Evolutionary conservation across 129 eudicot species (phyloP).

Genomic region (Tagetes erecta): DNA sequence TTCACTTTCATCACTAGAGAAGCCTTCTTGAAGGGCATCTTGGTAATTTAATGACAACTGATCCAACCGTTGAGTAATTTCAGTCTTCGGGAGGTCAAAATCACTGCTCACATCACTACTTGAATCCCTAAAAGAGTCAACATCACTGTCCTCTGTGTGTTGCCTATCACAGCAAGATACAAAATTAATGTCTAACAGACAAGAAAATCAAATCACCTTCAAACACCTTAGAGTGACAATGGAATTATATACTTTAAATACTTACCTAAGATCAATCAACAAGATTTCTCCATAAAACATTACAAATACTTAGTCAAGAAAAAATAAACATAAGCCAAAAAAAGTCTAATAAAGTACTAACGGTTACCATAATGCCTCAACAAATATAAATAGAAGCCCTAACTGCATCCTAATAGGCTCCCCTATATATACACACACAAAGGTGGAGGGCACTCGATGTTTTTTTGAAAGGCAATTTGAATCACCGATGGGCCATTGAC

Average conservation of each 20-base stretch:
- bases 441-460: no score
- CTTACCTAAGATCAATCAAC: neutral
- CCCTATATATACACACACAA: neutral
- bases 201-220: constrained; percentile 5
- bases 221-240: neutral
- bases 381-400: neutral
- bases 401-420: neutral
- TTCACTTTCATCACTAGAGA: constrained; percentile 87
- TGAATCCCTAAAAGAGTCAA: constrained; percentile 75
- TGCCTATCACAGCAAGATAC: constrained; percentile 44
- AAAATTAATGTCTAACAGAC: neutral
- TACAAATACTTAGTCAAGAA: neutral
- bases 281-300: neutral
- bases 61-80: constrained; percentile 41
- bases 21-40: constrained; percentile 68
- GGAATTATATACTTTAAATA: neutral
- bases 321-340: neutral
- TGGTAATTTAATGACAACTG: constrained; percentile 52
- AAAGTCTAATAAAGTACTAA: neutral
- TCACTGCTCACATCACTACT: constrained; percentile 93
- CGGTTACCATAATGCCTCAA: neutral
- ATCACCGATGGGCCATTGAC: no score
- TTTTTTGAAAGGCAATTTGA: no score
- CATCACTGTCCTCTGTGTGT: constrained; percentile 86
- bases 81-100: constrained; percentile 55